phyloP scores from a whole-genome alignment of 192 early-diverging fungal genomes.

The Backusella sp. region DNA sequence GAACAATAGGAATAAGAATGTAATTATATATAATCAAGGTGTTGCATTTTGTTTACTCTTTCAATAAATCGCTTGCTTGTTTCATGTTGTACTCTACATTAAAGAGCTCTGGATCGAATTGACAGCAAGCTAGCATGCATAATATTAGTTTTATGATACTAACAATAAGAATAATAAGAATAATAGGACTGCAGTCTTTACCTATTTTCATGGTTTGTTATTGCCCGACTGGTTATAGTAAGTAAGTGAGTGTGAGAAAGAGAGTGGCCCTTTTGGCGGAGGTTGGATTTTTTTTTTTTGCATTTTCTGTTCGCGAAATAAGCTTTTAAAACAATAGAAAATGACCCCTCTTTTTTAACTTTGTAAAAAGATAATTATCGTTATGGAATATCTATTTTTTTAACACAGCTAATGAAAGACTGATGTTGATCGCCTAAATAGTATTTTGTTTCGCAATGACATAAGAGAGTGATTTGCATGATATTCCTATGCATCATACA shows the following conservation, averaged over 20 bases:
- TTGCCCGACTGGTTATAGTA: neutral
- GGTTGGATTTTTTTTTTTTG: neutral
- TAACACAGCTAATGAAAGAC: too few relatives aligned
- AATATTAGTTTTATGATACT: neutral
- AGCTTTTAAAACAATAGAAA: too few relatives aligned
- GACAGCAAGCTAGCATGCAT: constrained; percentile 35
- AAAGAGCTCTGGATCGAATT: constrained; percentile 47
- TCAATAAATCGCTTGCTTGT: constrained; percentile 35
- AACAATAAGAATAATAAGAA: neutral
- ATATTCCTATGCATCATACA: too few relatives aligned
- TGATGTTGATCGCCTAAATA: neutral
- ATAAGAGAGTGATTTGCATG: too few relatives aligned
- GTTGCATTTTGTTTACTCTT: constrained; percentile 6
- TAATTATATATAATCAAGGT: neutral
- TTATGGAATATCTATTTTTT: too few relatives aligned
- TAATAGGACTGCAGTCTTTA: neutral
- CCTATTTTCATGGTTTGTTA: neutral
- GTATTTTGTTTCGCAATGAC: too few relatives aligned
- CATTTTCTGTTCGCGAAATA: neutral
- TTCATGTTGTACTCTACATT: constrained; percentile 32
- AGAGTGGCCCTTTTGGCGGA: neutral
- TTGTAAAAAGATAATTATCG: too few relatives aligned
- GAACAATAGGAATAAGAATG: neutral
- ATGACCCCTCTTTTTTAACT: too few relatives aligned
- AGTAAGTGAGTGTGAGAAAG: neutral